Evolutionary conservation across 129 eudicot species (phyloP).

Genomic region (Flaveria trinervia): DNA sequence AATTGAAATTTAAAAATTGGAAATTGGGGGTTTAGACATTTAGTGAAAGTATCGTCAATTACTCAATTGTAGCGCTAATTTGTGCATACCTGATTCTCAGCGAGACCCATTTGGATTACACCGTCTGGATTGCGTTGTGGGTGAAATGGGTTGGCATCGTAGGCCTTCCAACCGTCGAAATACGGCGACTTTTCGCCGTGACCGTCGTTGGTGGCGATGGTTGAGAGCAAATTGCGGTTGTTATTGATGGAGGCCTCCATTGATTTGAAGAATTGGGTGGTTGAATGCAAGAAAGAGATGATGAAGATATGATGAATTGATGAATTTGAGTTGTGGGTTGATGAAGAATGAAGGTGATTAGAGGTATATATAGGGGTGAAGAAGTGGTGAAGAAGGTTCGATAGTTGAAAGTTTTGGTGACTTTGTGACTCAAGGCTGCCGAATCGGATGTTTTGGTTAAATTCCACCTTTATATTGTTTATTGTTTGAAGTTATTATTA

Average conservation of each 20-base stretch:
- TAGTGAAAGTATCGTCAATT: no score
- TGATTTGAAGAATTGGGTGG: not conserved
- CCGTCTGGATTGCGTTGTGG: conserved; percentile 44
- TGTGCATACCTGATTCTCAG: conserved; percentile 36
- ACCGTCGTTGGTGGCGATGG: conserved; percentile 51
- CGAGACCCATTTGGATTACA: conserved; percentile 73
- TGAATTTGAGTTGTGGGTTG: not conserved
- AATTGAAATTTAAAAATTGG: no score
- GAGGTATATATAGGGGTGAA: conserved; percentile 5
- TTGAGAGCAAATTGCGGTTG: conserved; percentile 37
- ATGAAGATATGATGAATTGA: not conserved
- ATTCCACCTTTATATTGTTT: not conserved
- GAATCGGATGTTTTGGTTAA: not conserved
- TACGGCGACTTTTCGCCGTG: conserved; percentile 73
- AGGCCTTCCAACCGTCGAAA: conserved; percentile 77
- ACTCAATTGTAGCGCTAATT: no score
- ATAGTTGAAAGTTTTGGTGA: conserved; percentile 4
- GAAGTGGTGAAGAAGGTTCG: conserved; percentile 24
- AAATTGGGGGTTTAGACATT: no score
- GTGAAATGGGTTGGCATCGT: conserved; percentile 56
- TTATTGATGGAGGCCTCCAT: conserved; percentile 1
- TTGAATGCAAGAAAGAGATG: not conserved
- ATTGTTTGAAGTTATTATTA: not conserved
- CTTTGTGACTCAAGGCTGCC: conserved; percentile 1
- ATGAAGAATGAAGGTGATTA: conserved; percentile 1